phyloP scores from a whole-genome alignment of 371 early-diverging fungal genomes.

The Rhizomucor miehei region DNA sequence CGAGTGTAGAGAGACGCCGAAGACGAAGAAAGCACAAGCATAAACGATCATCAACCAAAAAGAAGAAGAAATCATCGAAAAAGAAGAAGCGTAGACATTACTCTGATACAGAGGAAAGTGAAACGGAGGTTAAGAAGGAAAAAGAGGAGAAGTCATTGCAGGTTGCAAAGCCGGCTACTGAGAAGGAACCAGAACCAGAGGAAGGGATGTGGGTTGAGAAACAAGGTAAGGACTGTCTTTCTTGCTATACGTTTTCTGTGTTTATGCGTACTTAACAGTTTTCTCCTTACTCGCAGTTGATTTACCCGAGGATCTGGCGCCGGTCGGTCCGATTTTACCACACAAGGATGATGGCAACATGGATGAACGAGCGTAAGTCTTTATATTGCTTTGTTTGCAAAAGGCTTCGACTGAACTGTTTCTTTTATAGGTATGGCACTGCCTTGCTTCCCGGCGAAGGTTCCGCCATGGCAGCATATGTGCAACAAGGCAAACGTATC shows the following conservation, averaged over 20 bases:
- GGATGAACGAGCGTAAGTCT: conserved; percentile 50
- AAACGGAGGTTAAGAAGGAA: conserved; percentile 6
- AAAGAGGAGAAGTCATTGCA: conserved; percentile 1
- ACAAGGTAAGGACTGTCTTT: conserved; percentile 27
- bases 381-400: not conserved
- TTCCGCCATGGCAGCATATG: conserved; percentile 64
- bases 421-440: conserved; percentile 65
- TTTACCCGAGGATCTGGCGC: conserved; percentile 54
- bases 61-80: conserved; percentile 7
- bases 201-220: conserved; percentile 56
- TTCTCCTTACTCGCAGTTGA: conserved; percentile 32
- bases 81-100: conserved; percentile 13
- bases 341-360: conserved; percentile 47
- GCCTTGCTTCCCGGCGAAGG: conserved; percentile 59
- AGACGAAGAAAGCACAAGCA: conserved; percentile 22
- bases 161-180: conserved; percentile 17
- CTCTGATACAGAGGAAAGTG: conserved; percentile 4
- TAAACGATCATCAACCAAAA: conserved; percentile 8
- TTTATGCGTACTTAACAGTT: not conserved
- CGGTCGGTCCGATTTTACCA: conserved; percentile 63
- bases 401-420: conserved; percentile 1
- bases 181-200: conserved; percentile 40
- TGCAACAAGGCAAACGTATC: conserved; percentile 92
- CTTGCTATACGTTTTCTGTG: not conserved
- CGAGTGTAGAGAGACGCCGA: conserved; percentile 12